These are phyloP conservation scores for Quercus alba DNA, from an alignment of 306 rosid genomes.

Conservation along the genomic window DNA sequence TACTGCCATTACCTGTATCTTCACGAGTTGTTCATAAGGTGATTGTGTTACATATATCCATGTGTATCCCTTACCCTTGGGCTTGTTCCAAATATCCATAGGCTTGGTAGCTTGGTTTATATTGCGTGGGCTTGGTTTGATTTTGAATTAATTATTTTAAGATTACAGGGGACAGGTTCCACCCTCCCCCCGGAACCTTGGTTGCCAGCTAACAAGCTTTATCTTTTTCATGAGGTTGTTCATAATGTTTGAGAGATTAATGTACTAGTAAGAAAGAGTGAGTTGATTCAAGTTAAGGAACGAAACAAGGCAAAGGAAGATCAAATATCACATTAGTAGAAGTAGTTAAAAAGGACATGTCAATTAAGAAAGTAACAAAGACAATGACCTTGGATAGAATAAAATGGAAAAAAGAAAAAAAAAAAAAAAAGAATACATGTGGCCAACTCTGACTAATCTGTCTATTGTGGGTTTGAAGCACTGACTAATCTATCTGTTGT, in stretches of 20 bases:
- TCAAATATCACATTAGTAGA: too few relatives aligned
- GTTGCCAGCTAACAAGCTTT: not conserved
- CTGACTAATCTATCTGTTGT: not conserved
- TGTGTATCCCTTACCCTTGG: not conserved
- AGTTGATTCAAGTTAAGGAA: too few relatives aligned
- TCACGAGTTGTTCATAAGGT: slow-evolving; percentile 54
- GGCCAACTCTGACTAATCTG: not conserved
- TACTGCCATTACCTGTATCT: slow-evolving; percentile 73
- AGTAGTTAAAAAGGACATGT: not conserved
- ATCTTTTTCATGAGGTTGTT: not conserved
- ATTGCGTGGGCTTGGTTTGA: not conserved
- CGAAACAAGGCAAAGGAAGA: too few relatives aligned
- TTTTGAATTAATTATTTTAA: not conserved
- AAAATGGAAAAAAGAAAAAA: too few relatives aligned
- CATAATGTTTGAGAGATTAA: not conserved
- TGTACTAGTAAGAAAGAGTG: too few relatives aligned
- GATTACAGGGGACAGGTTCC: not conserved
- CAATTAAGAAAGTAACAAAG: too few relatives aligned
- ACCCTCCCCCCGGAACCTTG: not conserved
- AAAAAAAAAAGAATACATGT: too few relatives aligned
- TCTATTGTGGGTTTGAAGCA: not conserved
- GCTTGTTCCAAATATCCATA: not conserved
- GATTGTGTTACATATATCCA: not conserved
- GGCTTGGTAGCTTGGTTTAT: not conserved
- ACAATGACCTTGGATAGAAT: too few relatives aligned